Conservation (phyloP, 306 rosid species). For the Leucaena leucocephala region DNA sequence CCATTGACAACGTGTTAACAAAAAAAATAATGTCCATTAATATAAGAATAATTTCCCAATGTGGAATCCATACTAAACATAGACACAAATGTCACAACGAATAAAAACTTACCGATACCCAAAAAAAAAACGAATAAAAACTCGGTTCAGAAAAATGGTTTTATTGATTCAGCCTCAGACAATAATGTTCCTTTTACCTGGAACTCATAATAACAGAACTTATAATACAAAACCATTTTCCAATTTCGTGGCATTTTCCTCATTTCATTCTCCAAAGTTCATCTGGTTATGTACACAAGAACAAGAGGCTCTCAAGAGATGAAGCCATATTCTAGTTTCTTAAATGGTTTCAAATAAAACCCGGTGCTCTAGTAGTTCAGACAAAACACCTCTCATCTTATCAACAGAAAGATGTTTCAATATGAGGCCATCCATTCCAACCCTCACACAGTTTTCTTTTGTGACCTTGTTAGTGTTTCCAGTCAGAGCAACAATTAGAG, state of each 20-base stretch:
- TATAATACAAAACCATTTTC: conserved; percentile 13
- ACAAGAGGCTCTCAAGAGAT: conserved; percentile 1
- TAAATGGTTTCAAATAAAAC: conserved; percentile 67
- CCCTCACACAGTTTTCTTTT: conserved; percentile 80
- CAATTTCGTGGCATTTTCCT: conserved; percentile 32
- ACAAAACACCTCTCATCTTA: conserved; percentile 77
- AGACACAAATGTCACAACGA: background rate
- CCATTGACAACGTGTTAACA: background rate
- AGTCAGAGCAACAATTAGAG: conserved; percentile 74
- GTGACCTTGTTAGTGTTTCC: conserved; percentile 73
- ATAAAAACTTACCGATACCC: background rate
- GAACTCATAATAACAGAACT: background rate
- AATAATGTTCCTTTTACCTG: conserved; percentile 4
- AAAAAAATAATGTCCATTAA: background rate
- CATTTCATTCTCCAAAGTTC: conserved; percentile 33
- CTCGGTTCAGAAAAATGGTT: conserved; percentile 36
- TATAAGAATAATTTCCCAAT: background rate
- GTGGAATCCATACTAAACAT: background rate
- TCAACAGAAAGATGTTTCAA: conserved; percentile 88
- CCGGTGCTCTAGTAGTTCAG: conserved; percentile 73
- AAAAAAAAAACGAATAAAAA: background rate
- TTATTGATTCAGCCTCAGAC: conserved; percentile 20
- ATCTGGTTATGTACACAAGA: conserved; percentile 42
- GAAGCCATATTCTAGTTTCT: conserved; percentile 26
- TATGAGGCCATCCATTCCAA: conserved; percentile 81